Base-by-base conservation (phyloP, 75 land plant species). In the Selaginella moellendorffii region DNA sequence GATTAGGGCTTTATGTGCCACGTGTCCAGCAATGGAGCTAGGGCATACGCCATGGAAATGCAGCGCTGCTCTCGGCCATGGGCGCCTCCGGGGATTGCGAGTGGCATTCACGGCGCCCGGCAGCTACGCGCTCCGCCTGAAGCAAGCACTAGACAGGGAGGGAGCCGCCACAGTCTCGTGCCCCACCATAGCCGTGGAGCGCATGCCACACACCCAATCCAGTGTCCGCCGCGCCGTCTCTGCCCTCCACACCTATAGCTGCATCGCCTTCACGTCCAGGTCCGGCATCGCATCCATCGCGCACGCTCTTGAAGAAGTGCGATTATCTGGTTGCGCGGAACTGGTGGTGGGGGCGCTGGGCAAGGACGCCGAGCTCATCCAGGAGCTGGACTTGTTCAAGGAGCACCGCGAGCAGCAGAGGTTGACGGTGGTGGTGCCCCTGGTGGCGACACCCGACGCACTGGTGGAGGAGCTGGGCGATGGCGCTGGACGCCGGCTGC, bases 261-360 rank as follows among this genome's bases (percentile, higher is more conserved):
- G 87, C 63, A 42, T 86, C 29, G n/a, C n/a, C 0, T 83, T 83
- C 80, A 80, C 89, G 21, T 86, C 89, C 24, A 77, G 86, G 52
- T 60, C 76, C 42, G 81, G 76, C 22, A 83, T 86, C 22, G 20
- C n/a, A 14, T 61, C 76, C 2, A n/a, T 74, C 25, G 61, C 67
- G 19, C 25, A 73, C 27, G 74, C 80, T 52, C 61, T 82, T n/a
- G n/a, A n/a, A n/a, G n/a, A n/a, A n/a, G n/a, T n/a, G n/a, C n/a
- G 81, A 27, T 72, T n/a, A n/a, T n/a, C n/a, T n/a, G n/a, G n/a
- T n/a, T n/a, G n/a, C n/a, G n/a, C 72, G 0, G 8, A 60, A 21
- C 80, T 85, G 64, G 27, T 65, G 9, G 51, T 85, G 51, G 72
- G 82, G 25, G 86, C 86, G 1, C 77, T 83, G 0, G 90, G 90